Percentiles rank a stretch among this genome's conserved stretches.
Conservation (phyloP, 768 basidiomycete species). For the Mycena vitilis region DNA sequence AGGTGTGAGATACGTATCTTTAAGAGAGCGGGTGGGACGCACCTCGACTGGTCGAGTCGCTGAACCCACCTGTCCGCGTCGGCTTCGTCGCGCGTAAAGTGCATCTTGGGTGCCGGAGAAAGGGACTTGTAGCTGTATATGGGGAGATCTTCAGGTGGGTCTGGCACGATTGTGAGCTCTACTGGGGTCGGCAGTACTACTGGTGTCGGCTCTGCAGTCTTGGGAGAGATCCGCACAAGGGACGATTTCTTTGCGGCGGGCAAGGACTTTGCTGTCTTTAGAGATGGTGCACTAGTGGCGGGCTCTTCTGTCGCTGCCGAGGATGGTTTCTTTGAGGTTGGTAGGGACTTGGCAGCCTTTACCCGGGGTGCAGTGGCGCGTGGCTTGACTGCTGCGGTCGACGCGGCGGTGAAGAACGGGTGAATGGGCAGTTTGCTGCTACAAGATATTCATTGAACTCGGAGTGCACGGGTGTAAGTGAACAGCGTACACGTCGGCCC, state of each 20-base stretch:
- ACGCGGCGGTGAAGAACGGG: slow-evolving; percentile 10
- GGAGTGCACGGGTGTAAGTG: neutral
- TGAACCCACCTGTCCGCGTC: slow-evolving; percentile 29
- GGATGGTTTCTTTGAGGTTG: slow-evolving; percentile 12
- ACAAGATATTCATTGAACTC: neutral
- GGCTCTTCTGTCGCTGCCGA: neutral
- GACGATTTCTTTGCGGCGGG: slow-evolving; percentile 13
- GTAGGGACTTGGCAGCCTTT: neutral
- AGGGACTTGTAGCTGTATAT: slow-evolving; percentile 25
- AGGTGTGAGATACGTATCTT: neutral
- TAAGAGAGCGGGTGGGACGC: neutral
- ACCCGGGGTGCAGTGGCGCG: neutral
- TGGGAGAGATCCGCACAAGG: neutral
- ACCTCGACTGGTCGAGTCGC: slow-evolving; percentile 25
- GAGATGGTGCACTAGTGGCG: neutral
- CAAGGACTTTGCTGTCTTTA: neutral
- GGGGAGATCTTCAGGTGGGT: slow-evolving; percentile 3
- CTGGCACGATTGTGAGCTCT: neutral
- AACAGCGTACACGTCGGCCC: slow-evolving; percentile 13
- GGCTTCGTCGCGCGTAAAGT: slow-evolving; percentile 23
- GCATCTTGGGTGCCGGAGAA: slow-evolving; percentile 20
- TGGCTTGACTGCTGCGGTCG: neutral
- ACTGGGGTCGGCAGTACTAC: neutral
- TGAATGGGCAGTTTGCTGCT: neutral
- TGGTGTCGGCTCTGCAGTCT: neutral